Evolutionary conservation across 106 monocot genomes (phyloP), one percentile per base, ranked within the genome.

Genomic region (Amphibolis antarctica): DNA sequence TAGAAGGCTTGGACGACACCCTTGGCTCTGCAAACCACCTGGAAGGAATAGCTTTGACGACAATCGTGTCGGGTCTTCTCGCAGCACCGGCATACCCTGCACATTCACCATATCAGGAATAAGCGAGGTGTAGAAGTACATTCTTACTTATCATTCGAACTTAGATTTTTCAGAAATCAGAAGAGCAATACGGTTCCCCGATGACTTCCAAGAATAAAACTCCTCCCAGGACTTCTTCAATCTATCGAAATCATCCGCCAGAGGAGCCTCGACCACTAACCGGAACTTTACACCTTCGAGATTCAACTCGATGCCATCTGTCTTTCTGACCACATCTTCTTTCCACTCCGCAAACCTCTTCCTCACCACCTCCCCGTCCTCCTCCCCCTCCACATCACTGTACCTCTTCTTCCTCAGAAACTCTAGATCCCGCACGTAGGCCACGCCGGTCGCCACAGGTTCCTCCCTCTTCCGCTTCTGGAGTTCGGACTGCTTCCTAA

Each of bases 1-100:
- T 79, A 3, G 94, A 96, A 12, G 94, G 81, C 73, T 89, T 96
- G 0, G 89, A 89, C 11, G 94, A 86, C 29, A 96, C 89, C 60
- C 83, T 74, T 9, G 94, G 78, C 74, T 96, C 94, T 13, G 94
- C 94, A 71, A 96, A 82, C 94, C 94, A 96, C 50, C 94, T 65
- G 1, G 94, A 89, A 44, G 94, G 94, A 65, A 89, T 55, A 13
- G 89, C 94, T 25, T 66, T 66, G 13, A 89, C 77, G 46, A 96
- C 31, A 28, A 96, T 60, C 13, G 94, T 96, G 60, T 86, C 86
- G 3, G 89, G 83, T 51, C 76, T 57, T 65, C 77, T 36, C 10
- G 67, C 47, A 28, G 28, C 54, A 26, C 69, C 72, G 28, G 69
- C 77, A 76, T 27, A 71, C 59, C 80, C 86, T 80, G 59, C 42